A percentile compares a stretch with the other conserved stretches of the same genome.
Evolutionary conservation across 2,329 filamentous ascomycete species (phyloP).

Genomic region (Pleurostoma richardsiae): DNA sequence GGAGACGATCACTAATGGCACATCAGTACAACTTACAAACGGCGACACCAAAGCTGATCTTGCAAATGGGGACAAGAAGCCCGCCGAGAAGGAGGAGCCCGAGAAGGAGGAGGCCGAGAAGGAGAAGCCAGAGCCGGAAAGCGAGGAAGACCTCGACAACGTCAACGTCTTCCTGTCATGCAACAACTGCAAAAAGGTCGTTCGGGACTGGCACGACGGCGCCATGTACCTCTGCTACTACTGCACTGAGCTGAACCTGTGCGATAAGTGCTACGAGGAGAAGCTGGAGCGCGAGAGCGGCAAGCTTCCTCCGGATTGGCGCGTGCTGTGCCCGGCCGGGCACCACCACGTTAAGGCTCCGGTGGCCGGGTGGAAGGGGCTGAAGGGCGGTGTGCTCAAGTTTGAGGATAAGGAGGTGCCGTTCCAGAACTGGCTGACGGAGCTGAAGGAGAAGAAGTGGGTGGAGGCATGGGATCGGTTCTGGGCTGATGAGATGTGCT

Average conservation of each 20-base stretch:
- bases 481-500: background rate
- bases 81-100: background rate
- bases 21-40: too few species aligned
- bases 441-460: background rate
- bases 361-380: constrained; percentile 12
- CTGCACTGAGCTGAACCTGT: constrained; percentile 11
- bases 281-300: constrained; percentile 6
- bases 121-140: background rate
- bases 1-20: too few species aligned
- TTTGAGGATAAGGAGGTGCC: constrained; percentile 6
- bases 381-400: constrained; percentile 10
- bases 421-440: background rate
- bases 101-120: background rate
- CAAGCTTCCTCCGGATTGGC: constrained; percentile 3
- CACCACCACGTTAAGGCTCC: constrained; percentile 13
- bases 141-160: too few species aligned
- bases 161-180: background rate
- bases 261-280: constrained; percentile 9
- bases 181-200: background rate
- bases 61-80: too few species aligned
- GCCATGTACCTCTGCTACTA: constrained; percentile 11
- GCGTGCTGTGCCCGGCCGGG: constrained; percentile 7
- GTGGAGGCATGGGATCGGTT: background rate
- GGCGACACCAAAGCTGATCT: too few species aligned
- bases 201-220: constrained; percentile 4